Percentiles rank a stretch among this genome's conserved stretches.
Evolutionary conservation across 129 eudicot species (phyloP).

Genomic region (Flaveria linearis): DNA sequence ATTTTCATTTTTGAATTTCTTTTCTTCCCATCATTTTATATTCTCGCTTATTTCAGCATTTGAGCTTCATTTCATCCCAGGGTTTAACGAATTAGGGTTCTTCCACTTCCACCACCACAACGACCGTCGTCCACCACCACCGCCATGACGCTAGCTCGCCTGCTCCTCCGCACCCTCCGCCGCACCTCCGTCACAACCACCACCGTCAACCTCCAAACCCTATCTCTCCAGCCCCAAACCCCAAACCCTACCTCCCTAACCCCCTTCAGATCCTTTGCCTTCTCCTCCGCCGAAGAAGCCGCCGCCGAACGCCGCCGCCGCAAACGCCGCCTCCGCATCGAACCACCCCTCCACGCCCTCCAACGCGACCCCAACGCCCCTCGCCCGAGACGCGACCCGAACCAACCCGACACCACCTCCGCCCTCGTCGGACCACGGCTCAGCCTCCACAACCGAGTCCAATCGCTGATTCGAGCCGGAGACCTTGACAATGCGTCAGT

Average conservation of each 20-base stretch:
- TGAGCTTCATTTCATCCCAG: constrained; percentile 2
- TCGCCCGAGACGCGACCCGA: constrained; percentile 54
- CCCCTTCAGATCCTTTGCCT: constrained; percentile 50
- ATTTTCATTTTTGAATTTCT: no score
- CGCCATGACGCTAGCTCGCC: constrained; percentile 54
- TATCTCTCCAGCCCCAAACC: constrained; percentile 24
- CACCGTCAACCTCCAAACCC: constrained; percentile 28
- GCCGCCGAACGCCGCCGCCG: constrained; percentile 95
- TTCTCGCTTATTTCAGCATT: neutral
- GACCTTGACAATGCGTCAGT: constrained; percentile 77
- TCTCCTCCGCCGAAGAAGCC: constrained; percentile 90
- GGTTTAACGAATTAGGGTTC: constrained; percentile 46
- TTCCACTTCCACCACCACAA: constrained; percentile 4
- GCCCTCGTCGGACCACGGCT: constrained; percentile 72
- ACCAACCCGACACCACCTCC: constrained; percentile 75
- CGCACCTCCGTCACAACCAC: constrained; percentile 29
- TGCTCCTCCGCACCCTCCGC: constrained; percentile 60
- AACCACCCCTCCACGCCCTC: constrained; percentile 87
- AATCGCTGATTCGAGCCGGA: constrained; percentile 69
- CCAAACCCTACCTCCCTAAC: constrained; percentile 37
- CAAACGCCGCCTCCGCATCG: constrained; percentile 90
- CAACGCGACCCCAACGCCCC: constrained; percentile 66
- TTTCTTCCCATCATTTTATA: neutral
- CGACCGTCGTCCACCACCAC: neutral
- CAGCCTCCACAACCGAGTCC: constrained; percentile 86